These are phyloP conservation scores for Heliamphora pulchella DNA, from an alignment of 179 eudicot species.

Conservation along the genomic window DNA sequence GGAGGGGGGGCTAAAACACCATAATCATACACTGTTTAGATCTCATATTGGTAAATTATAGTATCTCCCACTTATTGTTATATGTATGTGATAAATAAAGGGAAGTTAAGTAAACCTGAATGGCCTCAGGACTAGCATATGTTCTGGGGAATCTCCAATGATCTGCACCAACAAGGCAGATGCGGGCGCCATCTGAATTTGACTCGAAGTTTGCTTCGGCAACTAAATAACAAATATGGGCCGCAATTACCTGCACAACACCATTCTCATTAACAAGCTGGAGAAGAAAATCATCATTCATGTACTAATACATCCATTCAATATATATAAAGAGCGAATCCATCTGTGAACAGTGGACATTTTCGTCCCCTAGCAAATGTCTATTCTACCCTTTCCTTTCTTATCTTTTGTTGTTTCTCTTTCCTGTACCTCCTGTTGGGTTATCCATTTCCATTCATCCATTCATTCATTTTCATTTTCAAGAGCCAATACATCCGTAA, in stretches of 20 bases:
- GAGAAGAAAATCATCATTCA: background rate
- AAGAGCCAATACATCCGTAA: too few species aligned
- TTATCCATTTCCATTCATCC: too few species aligned
- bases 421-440: too few species aligned
- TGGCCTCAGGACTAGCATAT: conserved; percentile 90
- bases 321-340: too few species aligned
- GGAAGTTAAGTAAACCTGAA: conserved; percentile 52
- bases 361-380: too few species aligned
- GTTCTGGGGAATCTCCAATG: conserved; percentile 90
- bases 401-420: too few species aligned
- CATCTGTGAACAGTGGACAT: too few species aligned
- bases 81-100: background rate
- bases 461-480: too few species aligned
- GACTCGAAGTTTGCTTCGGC: conserved; percentile 84
- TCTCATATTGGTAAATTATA: background rate
- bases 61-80: background rate
- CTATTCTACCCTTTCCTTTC: too few species aligned
- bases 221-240: conserved; percentile 89
- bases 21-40: background rate
- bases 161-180: conserved; percentile 95
- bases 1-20: too few species aligned
- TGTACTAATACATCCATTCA: too few species aligned
- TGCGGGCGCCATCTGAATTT: conserved; percentile 77
- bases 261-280: background rate
- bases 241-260: conserved; percentile 42